phyloP scores from a whole-genome alignment of 176 grass and related monocot species.

The Hordeum marinum region DNA sequence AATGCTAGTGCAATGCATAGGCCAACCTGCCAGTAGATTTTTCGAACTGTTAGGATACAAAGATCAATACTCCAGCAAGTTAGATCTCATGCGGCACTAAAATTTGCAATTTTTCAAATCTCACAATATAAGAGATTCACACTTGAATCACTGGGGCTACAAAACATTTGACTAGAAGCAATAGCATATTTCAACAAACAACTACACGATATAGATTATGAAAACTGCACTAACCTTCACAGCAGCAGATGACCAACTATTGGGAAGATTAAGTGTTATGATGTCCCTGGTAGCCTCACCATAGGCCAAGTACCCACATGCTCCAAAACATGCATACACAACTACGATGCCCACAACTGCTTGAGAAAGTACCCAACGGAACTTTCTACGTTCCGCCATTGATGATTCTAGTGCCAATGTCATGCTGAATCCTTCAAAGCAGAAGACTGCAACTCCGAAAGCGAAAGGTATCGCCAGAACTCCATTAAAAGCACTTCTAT shows the following conservation, averaged over 20 bases:
- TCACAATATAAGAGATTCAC: neutral
- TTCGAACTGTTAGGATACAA: neutral
- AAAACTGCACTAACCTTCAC: conserved; percentile 67
- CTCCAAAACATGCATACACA: conserved; percentile 68
- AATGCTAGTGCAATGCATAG: conserved; percentile 78
- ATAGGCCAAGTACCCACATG: conserved; percentile 87
- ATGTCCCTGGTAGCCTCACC: conserved; percentile 83
- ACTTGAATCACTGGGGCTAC: neutral
- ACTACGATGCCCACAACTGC: conserved; percentile 64
- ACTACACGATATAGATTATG: conserved; percentile 5
- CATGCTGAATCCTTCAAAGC: conserved; percentile 96
- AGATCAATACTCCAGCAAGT: neutral
- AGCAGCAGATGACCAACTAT: conserved; percentile 54
- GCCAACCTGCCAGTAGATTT: conserved; percentile 53
- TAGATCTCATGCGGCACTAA: neutral
- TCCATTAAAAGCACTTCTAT: conserved; percentile 74
- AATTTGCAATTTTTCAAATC: neutral
- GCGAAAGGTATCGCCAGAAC: conserved; percentile 59
- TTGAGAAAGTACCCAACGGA: conserved; percentile 67
- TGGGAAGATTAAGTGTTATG: conserved; percentile 89
- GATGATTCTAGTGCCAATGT: conserved; percentile 79
- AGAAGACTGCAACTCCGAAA: conserved; percentile 76
- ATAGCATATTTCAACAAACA: neutral
- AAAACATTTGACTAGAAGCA: neutral
- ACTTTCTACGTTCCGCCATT: conserved; percentile 78